A percentile compares a stretch with the other conserved stretches of the same genome.
Evolutionary conservation across 805 yeast genomes (phyloP).

Genomic region (Ogataea degrootiae): DNA sequence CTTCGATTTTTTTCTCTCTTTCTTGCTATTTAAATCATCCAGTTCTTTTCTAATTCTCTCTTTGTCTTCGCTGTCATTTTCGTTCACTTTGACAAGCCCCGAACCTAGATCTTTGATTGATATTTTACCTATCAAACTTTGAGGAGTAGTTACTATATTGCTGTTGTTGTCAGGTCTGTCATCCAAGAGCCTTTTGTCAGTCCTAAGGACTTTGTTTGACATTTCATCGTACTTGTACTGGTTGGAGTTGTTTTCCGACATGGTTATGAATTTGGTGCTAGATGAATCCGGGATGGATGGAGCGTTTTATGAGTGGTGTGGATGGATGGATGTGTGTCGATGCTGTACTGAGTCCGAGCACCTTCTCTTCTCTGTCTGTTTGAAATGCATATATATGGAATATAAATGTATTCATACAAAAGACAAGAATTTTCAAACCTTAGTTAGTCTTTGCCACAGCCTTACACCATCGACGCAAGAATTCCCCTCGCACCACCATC

Average conservation of each 20-base stretch:
- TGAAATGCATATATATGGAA: too few species aligned
- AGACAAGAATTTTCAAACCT: too few species aligned
- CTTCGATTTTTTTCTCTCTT: constrained; percentile 8
- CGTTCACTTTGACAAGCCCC: constrained; percentile 10
- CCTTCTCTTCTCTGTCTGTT: too few species aligned
- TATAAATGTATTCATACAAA: too few species aligned
- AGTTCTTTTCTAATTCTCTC: constrained; percentile 10
- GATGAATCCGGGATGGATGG: too few species aligned
- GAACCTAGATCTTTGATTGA: constrained; percentile 63
- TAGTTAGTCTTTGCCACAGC: too few species aligned
- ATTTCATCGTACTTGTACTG: constrained; percentile 62
- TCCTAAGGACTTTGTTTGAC: constrained; percentile 69
- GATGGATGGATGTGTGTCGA: too few species aligned
- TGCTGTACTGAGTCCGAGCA: too few species aligned
- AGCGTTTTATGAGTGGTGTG: too few species aligned
- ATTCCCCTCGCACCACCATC: too few species aligned
- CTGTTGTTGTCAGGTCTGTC: constrained; percentile 35
- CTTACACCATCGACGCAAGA: too few species aligned
- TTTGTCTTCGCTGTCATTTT: constrained; percentile 14
- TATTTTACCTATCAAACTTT: constrained; percentile 67
- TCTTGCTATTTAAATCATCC: constrained; percentile 5
- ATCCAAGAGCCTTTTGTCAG: constrained; percentile 49
- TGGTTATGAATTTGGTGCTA: neutral
- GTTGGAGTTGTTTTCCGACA: constrained; percentile 5
- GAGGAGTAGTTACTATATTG: constrained; percentile 62